A percentile compares a stretch with the other conserved stretches of the same genome.
phyloP scores from a whole-genome alignment of 176 grass and related monocot species.

The Bonia amplexicaulis region DNA sequence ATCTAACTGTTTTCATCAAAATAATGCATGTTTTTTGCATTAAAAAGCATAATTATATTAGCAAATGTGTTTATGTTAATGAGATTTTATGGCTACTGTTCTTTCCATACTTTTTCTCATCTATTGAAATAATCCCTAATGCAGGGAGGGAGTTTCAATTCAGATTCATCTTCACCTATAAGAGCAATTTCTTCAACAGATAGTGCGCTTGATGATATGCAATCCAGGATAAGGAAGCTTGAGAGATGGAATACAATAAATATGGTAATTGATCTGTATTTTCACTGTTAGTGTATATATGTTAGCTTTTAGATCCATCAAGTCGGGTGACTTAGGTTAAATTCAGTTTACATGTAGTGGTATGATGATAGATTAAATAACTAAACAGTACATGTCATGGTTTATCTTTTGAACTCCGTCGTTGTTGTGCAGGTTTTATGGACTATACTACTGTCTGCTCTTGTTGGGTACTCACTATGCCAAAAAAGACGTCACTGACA shows the following conservation, averaged over 20 bases:
- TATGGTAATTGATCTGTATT: constrained; percentile 47
- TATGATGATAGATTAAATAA: neutral
- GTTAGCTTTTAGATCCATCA: constrained; percentile 7
- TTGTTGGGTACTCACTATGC: constrained; percentile 95
- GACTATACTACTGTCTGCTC: constrained; percentile 83
- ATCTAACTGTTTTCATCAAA: neutral
- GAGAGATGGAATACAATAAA: constrained; percentile 98
- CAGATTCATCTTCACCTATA: constrained; percentile 43
- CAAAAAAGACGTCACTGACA: constrained; percentile 68
- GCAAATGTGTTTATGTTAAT: neutral
- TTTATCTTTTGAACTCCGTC: neutral
- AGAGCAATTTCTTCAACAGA: constrained; percentile 67
- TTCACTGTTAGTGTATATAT: neutral
- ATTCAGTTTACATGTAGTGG: neutral
- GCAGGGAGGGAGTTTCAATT: constrained; percentile 77
- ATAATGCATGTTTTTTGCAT: neutral
- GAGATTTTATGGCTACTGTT: neutral
- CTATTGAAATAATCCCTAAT: constrained; percentile 20
- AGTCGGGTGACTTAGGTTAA: constrained; percentile 5
- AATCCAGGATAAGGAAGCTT: constrained; percentile 86
- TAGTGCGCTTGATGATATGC: constrained; percentile 79
- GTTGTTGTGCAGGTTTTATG: constrained; percentile 70
- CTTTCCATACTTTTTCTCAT: constrained; percentile 17
- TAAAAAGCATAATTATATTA: neutral
- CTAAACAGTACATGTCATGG: neutral